Evolutionary conservation across 257 asterid genomes (phyloP).

Genomic region (Verbena officinalis): DNA sequence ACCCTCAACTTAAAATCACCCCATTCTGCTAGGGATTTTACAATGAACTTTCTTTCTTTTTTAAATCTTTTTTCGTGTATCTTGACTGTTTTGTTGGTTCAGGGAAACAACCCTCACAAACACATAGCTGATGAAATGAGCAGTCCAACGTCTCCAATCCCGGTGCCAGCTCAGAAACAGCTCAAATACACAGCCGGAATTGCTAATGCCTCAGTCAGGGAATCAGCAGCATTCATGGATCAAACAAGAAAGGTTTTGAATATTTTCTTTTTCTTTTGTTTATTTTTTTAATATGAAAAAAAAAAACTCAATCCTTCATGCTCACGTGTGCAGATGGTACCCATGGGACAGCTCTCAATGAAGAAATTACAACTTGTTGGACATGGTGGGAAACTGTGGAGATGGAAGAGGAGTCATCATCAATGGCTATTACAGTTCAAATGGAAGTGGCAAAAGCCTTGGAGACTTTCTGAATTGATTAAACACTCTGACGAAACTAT

Average conservation of each 20-base stretch:
- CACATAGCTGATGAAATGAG: conserved; percentile 51
- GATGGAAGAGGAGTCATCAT: conserved; percentile 86
- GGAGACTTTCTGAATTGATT: conserved; percentile 76
- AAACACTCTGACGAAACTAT: conserved; percentile 74
- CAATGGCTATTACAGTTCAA: conserved; percentile 79
- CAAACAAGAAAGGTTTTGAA: conserved; percentile 54
- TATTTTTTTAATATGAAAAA: neutral
- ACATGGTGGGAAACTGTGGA: conserved; percentile 75
- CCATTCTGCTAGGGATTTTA: too few relatives aligned
- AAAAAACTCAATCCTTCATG: too few relatives aligned
- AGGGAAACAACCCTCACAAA: conserved; percentile 46
- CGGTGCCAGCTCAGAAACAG: conserved; percentile 73
- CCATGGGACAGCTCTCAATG: conserved; percentile 66
- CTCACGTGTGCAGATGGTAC: conserved; percentile 61
- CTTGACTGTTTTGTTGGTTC: conserved; percentile 2
- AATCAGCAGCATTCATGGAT: conserved; percentile 57
- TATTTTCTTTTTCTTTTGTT: neutral
- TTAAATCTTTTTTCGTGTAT: neutral
- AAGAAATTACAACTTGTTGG: conserved; percentile 65
- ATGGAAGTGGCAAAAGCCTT: conserved; percentile 85
- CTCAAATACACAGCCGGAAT: conserved; percentile 68
- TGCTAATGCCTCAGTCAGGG: conserved; percentile 58
- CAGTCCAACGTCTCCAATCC: conserved; percentile 57
- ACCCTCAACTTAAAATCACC: too few relatives aligned
- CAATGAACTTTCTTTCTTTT: neutral